A percentile compares a stretch with the other conserved stretches of the same genome.
phyloP scores from a whole-genome alignment of 306 rosid genomes.

The Fragaria nilgerrensis region DNA sequence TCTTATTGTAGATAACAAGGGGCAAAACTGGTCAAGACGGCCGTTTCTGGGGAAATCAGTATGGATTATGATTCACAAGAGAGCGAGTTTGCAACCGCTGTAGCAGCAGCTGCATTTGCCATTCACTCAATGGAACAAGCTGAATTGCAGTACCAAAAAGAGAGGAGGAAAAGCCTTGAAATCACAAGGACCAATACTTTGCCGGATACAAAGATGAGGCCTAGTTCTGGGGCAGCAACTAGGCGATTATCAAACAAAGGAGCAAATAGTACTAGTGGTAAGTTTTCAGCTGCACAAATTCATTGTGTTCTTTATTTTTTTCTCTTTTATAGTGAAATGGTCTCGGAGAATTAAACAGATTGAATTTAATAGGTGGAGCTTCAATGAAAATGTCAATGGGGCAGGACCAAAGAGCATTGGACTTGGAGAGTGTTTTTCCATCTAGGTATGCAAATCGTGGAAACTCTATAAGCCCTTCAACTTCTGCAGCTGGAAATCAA shows the following conservation, averaged over 20 bases:
- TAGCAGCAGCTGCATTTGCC: slow-evolving; percentile 61
- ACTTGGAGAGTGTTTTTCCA: slow-evolving; percentile 27
- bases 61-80: slow-evolving; percentile 37
- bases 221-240: slow-evolving; percentile 27
- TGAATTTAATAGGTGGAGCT: slow-evolving; percentile 37
- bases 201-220: slow-evolving; percentile 22
- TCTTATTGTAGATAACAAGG: slow-evolving; percentile 18
- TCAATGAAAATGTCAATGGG: slow-evolving; percentile 37
- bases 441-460: slow-evolving; percentile 25
- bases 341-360: slow-evolving; percentile 18
- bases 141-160: slow-evolving; percentile 30
- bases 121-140: slow-evolving; percentile 52
- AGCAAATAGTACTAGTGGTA: slow-evolving; percentile 28
- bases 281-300: neutral
- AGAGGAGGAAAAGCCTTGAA: slow-evolving; percentile 28
- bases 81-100: slow-evolving; percentile 47
- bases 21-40: slow-evolving; percentile 21
- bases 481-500: slow-evolving; percentile 29
- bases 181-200: slow-evolving; percentile 31
- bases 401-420: slow-evolving; percentile 28
- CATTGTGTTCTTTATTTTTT: neutral
- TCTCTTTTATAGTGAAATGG: neutral
- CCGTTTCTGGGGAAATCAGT: slow-evolving; percentile 19
- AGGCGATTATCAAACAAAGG: slow-evolving; percentile 36
- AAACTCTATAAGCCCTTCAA: slow-evolving; percentile 27